Conservation (phyloP, 768 basidiomycete genomes). For the Panaeolus papilionaceus region DNA sequence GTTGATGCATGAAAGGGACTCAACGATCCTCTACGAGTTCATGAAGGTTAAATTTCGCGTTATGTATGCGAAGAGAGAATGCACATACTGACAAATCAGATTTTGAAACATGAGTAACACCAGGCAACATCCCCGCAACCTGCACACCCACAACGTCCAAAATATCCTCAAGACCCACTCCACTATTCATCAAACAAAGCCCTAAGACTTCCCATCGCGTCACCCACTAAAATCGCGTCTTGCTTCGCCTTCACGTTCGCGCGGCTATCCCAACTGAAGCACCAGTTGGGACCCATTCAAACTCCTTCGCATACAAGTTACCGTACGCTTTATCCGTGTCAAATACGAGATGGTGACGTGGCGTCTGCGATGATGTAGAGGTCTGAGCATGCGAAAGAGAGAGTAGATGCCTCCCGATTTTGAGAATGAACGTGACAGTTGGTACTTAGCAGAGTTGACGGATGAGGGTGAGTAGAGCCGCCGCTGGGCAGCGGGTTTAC, state of each 20-base stretch:
- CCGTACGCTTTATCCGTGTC: constrained; percentile 42
- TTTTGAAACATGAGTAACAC: constrained; percentile 43
- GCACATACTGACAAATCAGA: constrained; percentile 36
- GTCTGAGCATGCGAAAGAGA: constrained; percentile 57
- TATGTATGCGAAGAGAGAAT: not conserved
- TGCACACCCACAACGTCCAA: constrained; percentile 48
- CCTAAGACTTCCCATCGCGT: constrained; percentile 55
- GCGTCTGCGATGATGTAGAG: constrained; percentile 61
- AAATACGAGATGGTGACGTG: constrained; percentile 58
- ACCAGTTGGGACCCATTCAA: constrained; percentile 44
- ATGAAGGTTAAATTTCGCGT: not conserved
- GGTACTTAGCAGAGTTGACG: constrained; percentile 65
- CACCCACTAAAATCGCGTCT: constrained; percentile 61
- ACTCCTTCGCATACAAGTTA: constrained; percentile 26
- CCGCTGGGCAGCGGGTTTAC: constrained; percentile 53
- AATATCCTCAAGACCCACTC: constrained; percentile 57
- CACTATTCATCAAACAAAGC: constrained; percentile 51
- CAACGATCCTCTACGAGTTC: constrained; percentile 31
- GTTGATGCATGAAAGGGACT: constrained; percentile 65
- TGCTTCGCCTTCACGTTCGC: constrained; percentile 58
- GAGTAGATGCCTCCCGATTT: constrained; percentile 65
- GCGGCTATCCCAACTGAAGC: no score
- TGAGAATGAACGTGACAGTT: constrained; percentile 62
- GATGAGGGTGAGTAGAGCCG: constrained; percentile 56
- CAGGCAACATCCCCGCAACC: constrained; percentile 49